Evolutionary conservation across 192 early-diverging fungal species (phyloP), one percentile per base, ranked within the genome.

Genomic region (Podila minutissima): DNA sequence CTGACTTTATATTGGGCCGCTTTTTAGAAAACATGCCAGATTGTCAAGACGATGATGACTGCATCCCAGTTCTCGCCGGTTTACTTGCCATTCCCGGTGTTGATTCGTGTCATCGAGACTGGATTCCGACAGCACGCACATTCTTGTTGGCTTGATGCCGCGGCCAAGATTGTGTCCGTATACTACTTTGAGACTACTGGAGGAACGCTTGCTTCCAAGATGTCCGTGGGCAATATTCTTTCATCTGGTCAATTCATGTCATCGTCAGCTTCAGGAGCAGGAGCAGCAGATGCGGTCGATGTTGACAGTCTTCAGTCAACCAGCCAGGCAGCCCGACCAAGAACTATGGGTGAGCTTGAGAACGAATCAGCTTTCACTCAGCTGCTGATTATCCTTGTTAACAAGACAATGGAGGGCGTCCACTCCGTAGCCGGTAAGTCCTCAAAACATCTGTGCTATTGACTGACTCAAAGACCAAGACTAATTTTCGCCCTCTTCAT

Each of bases 121-220:
- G 77, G 83, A 51, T 89, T 83, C 48, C 73, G 59, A 41, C 62
- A 59, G 32, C 46, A 72, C 35, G 74, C 69, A 4, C 75, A 81
- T 49, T 55, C 86, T 10, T 87, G 68, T 67, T 89, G 85, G 88
- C 72, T 89, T 11, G 84, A 89, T 76, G 88, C 82, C 10, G 72
- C 84, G 3, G 69, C 83, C 19, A 72, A 75, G 55, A 67, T 87
- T 11, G 75, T 87, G 17, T 86, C 87, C 3, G 87, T 89, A 0
- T 88, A 88, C 72, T 81, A 81, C 53, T 73, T 73, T 66, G 77
- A 81, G 17, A 61, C 77, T 24, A 81, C 77, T 8, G 77, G 77
- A 9, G 88, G 88, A 1, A 73, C 84, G 8, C 66, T 84, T 20
- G 59, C 58, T 10, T 74, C 66, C 4, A 79, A 86, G 55, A 29